These are phyloP conservation scores for Lanmaoa rubissima DNA, from an alignment of 768 basidiomycete genomes.

Conservation along the genomic window DNA sequence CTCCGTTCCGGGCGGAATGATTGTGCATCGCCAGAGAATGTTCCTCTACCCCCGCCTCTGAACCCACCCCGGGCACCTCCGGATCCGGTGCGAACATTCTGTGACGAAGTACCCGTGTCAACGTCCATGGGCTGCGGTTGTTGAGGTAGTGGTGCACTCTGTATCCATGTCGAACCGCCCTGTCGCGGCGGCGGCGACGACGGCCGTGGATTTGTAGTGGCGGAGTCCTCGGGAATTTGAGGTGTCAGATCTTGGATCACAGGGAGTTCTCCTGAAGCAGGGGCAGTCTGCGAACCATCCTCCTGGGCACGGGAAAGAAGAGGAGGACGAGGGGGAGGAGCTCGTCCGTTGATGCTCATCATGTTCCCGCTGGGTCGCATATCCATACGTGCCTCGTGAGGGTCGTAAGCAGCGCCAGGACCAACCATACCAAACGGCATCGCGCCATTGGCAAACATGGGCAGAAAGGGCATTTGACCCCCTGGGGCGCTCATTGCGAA, in stretches of 20 bases:
- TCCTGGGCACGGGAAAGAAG: conserved; percentile 56
- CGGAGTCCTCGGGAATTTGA: conserved; percentile 35
- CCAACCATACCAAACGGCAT: conserved; percentile 55
- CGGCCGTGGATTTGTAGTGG: conserved; percentile 22
- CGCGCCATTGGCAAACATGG: conserved; percentile 59
- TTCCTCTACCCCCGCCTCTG: conserved; percentile 49
- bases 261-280: conserved; percentile 68
- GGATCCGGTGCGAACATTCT: conserved; percentile 23
- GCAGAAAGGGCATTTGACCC: conserved; percentile 56
- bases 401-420: conserved; percentile 62
- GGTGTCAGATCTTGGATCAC: conserved; percentile 86
- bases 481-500: conserved; percentile 53
- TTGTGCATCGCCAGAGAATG: conserved; percentile 63
- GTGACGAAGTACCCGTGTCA: conserved; percentile 32
- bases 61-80: conserved; percentile 45
- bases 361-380: conserved; percentile 54
- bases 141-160: conserved; percentile 11
- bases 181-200: conserved; percentile 9
- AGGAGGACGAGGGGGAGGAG: conserved; percentile 51
- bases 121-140: conserved; percentile 27
- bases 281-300: conserved; percentile 42
- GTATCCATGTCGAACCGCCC: conserved; percentile 24
- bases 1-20: conserved; percentile 66
- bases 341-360: conserved; percentile 31
- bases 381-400: conserved; percentile 77